These are phyloP conservation scores for Euryodendron excelsum DNA, from an alignment of 148 eudicot genomes.

Conservation along the genomic window DNA sequence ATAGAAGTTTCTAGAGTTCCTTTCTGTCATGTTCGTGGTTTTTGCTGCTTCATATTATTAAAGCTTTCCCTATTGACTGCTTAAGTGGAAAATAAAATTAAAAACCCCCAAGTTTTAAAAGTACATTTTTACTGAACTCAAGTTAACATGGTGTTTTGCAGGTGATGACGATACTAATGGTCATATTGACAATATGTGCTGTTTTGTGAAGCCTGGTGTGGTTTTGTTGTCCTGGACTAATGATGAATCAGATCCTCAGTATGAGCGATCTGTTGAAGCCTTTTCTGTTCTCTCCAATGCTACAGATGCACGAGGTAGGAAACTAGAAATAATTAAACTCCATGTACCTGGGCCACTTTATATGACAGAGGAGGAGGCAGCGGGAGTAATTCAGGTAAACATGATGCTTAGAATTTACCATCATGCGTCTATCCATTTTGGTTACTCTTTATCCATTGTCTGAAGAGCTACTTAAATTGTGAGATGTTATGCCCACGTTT, in stretches of 20 bases:
- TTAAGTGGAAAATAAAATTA: background rate
- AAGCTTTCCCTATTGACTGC: background rate
- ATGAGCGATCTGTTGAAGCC: slow-evolving; percentile 74
- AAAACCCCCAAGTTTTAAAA: background rate
- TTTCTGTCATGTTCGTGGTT: background rate
- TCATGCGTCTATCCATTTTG: background rate
- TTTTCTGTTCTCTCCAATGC: slow-evolving; percentile 57
- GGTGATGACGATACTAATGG: slow-evolving; percentile 99
- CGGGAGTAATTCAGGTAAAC: slow-evolving; percentile 69
- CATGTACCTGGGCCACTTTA: slow-evolving; percentile 83
- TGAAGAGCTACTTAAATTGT: background rate
- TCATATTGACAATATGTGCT: slow-evolving; percentile 89
- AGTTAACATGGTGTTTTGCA: slow-evolving; percentile 24
- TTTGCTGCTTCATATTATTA: background rate
- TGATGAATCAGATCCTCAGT: slow-evolving; percentile 80
- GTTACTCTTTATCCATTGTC: background rate
- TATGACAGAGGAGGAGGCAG: slow-evolving; percentile 87
- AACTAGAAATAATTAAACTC: slow-evolving; percentile 77
- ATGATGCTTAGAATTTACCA: slow-evolving; percentile 5
- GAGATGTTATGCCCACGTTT: background rate
- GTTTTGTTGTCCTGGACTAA: slow-evolving; percentile 89
- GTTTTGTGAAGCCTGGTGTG: slow-evolving; percentile 88
- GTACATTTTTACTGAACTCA: background rate
- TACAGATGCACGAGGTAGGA: slow-evolving; percentile 81
- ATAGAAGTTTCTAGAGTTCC: background rate